Conservation (phyloP, 495 filamentous ascomycete species). For the Astrocystis sublimbata region DNA sequence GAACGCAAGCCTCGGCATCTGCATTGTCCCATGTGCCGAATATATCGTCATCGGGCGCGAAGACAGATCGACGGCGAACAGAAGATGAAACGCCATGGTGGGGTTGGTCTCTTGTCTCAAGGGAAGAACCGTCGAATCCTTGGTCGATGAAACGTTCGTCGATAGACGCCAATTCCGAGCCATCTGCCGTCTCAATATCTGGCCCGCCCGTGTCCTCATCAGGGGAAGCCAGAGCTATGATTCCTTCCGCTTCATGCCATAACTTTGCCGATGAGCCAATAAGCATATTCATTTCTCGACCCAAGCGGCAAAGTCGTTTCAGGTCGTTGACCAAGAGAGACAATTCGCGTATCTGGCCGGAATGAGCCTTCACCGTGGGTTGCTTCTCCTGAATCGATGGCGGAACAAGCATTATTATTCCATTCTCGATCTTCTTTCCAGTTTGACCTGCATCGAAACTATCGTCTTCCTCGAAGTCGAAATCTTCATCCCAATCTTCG, state of each 20-base stretch:
- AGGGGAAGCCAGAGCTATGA: conserved; percentile 80
- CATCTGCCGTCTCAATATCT: conserved; percentile 31
- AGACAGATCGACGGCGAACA: conserved; percentile 55
- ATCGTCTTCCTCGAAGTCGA: conserved; percentile 65
- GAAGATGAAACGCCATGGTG: conserved; percentile 14
- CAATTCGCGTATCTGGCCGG: conserved; percentile 82
- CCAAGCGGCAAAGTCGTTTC: conserved; percentile 74
- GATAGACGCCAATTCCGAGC: conserved; percentile 30
- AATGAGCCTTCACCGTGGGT: conserved; percentile 81
- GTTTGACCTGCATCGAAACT: conserved; percentile 13
- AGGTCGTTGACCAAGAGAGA: conserved; percentile 69
- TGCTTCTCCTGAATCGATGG: conserved; percentile 81
- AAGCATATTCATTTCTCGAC: conserved; percentile 64
- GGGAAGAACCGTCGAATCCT: conserved; percentile 43
- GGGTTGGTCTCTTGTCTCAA: conserved; percentile 42
- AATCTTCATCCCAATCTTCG: conserved; percentile 86
- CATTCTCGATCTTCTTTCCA: conserved; percentile 47
- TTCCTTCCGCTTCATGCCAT: conserved; percentile 86
- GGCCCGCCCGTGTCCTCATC: conserved; percentile 68
- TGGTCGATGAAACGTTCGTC: conserved; percentile 64
- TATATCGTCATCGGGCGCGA: conserved; percentile 64
- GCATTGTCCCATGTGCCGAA: conserved; percentile 53
- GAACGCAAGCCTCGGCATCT: conserved; percentile 29
- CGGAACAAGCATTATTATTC: conserved; percentile 71
- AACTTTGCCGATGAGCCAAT: conserved; percentile 61